Evolutionary conservation across 257 asterid genomes (phyloP), one percentile per base, ranked within the genome.

Genomic region (Nicotiana benthamiana): DNA sequence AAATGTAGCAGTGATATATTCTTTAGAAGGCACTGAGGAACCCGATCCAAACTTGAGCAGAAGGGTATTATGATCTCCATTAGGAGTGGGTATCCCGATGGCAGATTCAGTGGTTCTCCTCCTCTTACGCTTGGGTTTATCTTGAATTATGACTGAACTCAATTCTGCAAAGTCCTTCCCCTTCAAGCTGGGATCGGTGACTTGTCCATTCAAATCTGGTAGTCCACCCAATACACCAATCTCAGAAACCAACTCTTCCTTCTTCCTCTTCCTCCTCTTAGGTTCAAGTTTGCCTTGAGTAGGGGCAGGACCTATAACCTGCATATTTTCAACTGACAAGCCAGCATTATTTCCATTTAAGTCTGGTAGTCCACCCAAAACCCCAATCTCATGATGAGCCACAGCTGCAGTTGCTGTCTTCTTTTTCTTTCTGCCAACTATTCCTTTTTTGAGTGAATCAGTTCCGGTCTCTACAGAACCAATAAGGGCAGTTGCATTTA

Each of bases 191-290:
- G 32, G 43, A 28, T 89, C 91, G 1, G 68, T 24, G 30, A 32
- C 83, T 72, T 80, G 84, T 27, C 93, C 92, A 27, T 91, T 93
- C 92, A 91, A 87, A 87, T 94, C 98, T 27, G 95, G 98, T 67
- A 94, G 83, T 40, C 10, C 46, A 40, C 46, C 46, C 46, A 40
- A 40, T 40, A 40, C 10, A 0, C 46, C 46, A 7, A 40, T 40
- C 46, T 59, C 77, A 43, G 84, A 59, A 80, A 68, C 85, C 18
- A 85, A 77, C 48, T 66, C 80, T 67, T 59, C 90, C 18, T 60
- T 80, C 65, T 30, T 80, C 59, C 22, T 48, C 12, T 79, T 56
- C 53, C 81, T 65, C 84, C 63, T 83, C 59, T 81, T 85, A 9
- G 89, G 87, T 52, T 79, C 82, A n/a, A 83, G 83, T 79, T 59